These are phyloP conservation scores for Phaseolus lunatus DNA, from an alignment of 306 rosid genomes.

Conservation along the genomic window DNA sequence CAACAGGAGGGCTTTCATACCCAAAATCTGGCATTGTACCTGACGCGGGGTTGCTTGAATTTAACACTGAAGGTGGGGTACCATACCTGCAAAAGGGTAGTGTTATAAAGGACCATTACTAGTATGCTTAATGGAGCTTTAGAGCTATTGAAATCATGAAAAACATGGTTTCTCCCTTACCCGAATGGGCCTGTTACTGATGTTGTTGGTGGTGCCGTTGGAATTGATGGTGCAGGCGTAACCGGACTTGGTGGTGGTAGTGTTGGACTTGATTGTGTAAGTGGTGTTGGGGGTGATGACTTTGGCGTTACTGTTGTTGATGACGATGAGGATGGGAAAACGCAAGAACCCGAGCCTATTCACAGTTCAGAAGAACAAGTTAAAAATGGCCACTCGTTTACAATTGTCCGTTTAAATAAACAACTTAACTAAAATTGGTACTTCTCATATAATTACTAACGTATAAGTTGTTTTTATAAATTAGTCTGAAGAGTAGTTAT, in stretches of 20 bases:
- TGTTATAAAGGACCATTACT: slow-evolving; percentile 30
- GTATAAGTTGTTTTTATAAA: background rate
- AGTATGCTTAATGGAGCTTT: slow-evolving; percentile 6
- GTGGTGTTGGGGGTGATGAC: slow-evolving; percentile 52
- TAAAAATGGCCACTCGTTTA: slow-evolving; percentile 18
- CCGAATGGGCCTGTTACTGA: slow-evolving; percentile 61
- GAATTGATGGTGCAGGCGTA: slow-evolving; percentile 27
- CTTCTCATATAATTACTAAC: background rate
- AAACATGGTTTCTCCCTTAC: slow-evolving; percentile 44
- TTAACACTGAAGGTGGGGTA: slow-evolving; percentile 71
- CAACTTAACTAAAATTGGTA: background rate
- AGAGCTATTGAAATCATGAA: background rate
- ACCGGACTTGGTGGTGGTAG: slow-evolving; percentile 40
- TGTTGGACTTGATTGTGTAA: slow-evolving; percentile 43
- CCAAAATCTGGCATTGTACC: slow-evolving; percentile 64
- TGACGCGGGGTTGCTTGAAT: slow-evolving; percentile 68
- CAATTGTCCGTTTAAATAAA: background rate
- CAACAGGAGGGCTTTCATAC: slow-evolving; percentile 59
- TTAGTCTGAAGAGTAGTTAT: no score
- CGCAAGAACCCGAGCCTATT: slow-evolving; percentile 78
- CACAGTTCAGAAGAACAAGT: slow-evolving; percentile 27
- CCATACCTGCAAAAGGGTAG: slow-evolving; percentile 63
- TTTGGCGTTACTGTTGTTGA: slow-evolving; percentile 36
- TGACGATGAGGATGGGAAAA: slow-evolving; percentile 57
- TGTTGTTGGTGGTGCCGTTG: slow-evolving; percentile 49